These are phyloP conservation scores for Fusarium tanahbumbuense DNA, from an alignment of 2,329 filamentous ascomycete species.

Conservation along the genomic window DNA sequence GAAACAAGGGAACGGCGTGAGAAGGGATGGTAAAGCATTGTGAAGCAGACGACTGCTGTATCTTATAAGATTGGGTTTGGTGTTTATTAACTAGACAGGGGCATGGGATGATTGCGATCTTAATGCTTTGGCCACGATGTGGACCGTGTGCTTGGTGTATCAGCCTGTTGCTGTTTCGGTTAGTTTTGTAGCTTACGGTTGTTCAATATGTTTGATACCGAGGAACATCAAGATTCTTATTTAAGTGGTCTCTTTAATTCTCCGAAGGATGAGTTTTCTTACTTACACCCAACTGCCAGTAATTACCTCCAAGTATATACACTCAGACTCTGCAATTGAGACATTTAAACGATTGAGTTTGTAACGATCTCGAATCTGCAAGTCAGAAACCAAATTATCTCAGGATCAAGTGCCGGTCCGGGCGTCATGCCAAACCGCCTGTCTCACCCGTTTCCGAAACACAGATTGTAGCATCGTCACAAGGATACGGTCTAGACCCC, in stretches of 20 bases:
- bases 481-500: constrained; percentile 16
- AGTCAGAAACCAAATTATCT: constrained; percentile 14
- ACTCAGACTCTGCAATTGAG: neutral
- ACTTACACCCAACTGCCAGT: no score
- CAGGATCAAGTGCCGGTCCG: constrained; percentile 12
- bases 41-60: constrained; percentile 4
- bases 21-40: constrained; percentile 2
- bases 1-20: constrained; percentile 11
- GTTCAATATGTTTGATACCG: constrained; percentile 26
- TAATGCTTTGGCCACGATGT: constrained; percentile 3
- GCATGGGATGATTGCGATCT: constrained; percentile 20
- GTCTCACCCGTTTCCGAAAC: constrained; percentile 34
- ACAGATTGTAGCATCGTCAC: constrained; percentile 33
- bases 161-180: constrained; percentile 22
- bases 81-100: neutral
- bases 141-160: constrained; percentile 3
- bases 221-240: neutral
- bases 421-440: constrained; percentile 17
- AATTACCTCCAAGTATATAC: fast-evolving
- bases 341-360: neutral
- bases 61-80: constrained; percentile 32
- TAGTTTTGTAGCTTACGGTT: neutral
- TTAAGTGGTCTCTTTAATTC: neutral
- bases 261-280: neutral
- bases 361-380: neutral